Base-by-base conservation (phyloP, 176 grass and related monocot genomes). In the Olyra latifolia region DNA sequence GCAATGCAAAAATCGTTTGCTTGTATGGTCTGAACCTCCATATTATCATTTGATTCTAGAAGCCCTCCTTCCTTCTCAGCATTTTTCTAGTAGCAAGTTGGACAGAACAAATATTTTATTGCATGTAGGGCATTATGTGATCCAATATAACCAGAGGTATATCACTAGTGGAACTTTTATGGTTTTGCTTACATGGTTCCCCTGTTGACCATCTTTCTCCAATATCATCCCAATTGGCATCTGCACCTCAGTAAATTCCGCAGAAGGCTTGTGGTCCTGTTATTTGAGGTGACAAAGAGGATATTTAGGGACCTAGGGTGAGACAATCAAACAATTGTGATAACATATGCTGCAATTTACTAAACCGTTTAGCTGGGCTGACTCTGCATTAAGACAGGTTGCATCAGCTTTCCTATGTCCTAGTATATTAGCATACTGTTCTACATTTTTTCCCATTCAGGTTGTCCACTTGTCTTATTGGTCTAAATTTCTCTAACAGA, bases 31-130 rank as follows among this genome's bases (percentile, higher is more conserved):
- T 66, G 66, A 79, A 68, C 59, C 70, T 83, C 55, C 59, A 87
- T 68, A 19, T 20, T 66, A 25, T 59, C 60, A 53, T 69, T 25
- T 76, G 66, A 64, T 66, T 87, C 74, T 61, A 38, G 13, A 79
- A 63, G 80, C 50, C 40, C 71, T 67, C 71, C 80, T 84, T 80
- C 80, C 75, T 71, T 62, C 50, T 55, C 35, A 42, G 35, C 66
- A 85, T 79, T 78, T 69, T 74, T 81, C 92, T 91, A 78, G 35
- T 20, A 78, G 66, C 25, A 74, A 64, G 62, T 44, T 62, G 41
- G n/a, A 85, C 20, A 82, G n/a, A 56, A 80, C 81, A 74, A 74
- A 13, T 42, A 64, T 75, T 52, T 73, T 15, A 78, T 66, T 35
- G 10, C 6, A 25, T 61, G 22, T 14, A 66, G 12, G 11, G 45